A percentile compares a stretch with the other conserved stretches of the same genome.
These are phyloP conservation scores for Citrus unshiu DNA, from an alignment of 345 rosid genomes.

Conservation along the genomic window DNA sequence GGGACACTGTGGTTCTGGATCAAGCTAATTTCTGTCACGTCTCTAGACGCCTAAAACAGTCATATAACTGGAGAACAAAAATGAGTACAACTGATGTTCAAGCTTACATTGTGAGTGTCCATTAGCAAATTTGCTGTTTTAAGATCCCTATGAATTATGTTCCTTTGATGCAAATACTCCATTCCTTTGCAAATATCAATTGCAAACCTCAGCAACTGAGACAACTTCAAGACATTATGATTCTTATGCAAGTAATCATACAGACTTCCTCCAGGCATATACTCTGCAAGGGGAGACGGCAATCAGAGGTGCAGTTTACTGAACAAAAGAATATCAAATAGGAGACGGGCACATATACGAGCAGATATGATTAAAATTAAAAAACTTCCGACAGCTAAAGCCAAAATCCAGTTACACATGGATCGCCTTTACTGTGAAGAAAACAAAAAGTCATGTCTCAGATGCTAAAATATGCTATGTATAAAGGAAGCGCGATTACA, in stretches of 20 bases:
- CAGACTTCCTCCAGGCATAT: conserved; percentile 76
- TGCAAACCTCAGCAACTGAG: conserved; percentile 61
- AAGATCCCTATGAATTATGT: conserved; percentile 71
- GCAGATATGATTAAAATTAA: not conserved
- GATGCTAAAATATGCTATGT: not conserved
- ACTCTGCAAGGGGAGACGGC: conserved; percentile 47
- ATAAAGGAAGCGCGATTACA: not conserved
- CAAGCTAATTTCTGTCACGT: conserved; percentile 9
- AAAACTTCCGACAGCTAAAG: not conserved
- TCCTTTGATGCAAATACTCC: conserved; percentile 72
- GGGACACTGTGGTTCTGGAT: not conserved
- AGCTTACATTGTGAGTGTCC: conserved; percentile 53
- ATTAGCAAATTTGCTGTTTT: conserved; percentile 78
- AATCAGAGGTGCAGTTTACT: not conserved
- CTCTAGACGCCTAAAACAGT: conserved; percentile 8
- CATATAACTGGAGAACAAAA: not conserved
- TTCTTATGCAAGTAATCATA: conserved; percentile 65
- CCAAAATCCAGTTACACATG: not conserved
- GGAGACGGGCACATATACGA: not conserved
- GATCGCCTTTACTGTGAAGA: not conserved
- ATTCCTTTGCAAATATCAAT: conserved; percentile 70
- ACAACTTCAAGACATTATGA: conserved; percentile 40
- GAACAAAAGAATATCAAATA: not conserved
- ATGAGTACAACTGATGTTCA: not conserved
- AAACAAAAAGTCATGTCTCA: not conserved